Conservation (phyloP, 345 rosid genomes). For the Linum lewisii region DNA sequence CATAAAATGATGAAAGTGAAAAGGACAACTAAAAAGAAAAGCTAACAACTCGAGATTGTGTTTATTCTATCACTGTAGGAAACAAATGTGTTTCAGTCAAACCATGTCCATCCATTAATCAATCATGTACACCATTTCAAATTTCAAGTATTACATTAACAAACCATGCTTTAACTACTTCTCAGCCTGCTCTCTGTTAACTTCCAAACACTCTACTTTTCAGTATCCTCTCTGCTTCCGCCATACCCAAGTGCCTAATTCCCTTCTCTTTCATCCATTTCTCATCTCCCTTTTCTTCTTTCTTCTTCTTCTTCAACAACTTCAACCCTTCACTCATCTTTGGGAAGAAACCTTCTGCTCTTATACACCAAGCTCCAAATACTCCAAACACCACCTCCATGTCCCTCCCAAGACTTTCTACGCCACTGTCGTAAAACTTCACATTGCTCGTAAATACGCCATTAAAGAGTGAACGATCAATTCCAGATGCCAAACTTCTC, state of each 20-base stretch:
- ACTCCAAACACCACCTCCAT: slow-evolving; percentile 59
- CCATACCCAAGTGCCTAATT: slow-evolving; percentile 43
- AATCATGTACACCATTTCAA: background rate
- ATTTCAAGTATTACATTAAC: background rate
- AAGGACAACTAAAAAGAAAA: too few relatives aligned
- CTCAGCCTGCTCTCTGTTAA: slow-evolving; percentile 1
- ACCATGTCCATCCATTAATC: too few relatives aligned
- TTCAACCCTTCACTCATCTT: slow-evolving; percentile 48
- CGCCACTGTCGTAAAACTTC: slow-evolving; percentile 50
- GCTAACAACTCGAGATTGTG: background rate
- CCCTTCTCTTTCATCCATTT: slow-evolving; percentile 53
- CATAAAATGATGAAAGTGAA: too few relatives aligned
- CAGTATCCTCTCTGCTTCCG: slow-evolving; percentile 51
- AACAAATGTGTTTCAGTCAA: slow-evolving; percentile 3
- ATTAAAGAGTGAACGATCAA: slow-evolving; percentile 48
- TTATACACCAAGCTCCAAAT: slow-evolving; percentile 73
- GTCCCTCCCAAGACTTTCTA: slow-evolving; percentile 53
- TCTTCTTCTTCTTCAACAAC: slow-evolving; percentile 53
- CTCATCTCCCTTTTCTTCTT: slow-evolving; percentile 35
- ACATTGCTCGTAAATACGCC: slow-evolving; percentile 50
- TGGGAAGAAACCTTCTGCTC: slow-evolving; percentile 78
- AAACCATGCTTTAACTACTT: background rate
- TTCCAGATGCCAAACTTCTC: slow-evolving; percentile 69
- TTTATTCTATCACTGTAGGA: slow-evolving; percentile 3
- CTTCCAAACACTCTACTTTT: slow-evolving; percentile 39